phyloP scores from a whole-genome alignment of 306 rosid species.

The Inga oerstediana region DNA sequence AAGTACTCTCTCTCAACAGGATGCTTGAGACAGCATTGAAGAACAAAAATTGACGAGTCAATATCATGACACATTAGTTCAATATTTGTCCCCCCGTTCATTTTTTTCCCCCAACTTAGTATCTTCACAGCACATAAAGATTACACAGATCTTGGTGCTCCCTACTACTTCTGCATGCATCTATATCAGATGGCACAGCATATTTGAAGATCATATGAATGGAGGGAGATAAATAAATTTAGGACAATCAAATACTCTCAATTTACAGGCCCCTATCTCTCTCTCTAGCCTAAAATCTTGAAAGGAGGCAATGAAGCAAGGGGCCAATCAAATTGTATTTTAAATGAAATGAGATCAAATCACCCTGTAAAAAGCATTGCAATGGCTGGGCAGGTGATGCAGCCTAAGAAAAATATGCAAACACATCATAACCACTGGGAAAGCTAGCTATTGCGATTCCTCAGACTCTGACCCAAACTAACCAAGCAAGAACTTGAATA shows the following conservation, averaged over 20 bases:
- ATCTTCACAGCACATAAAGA: constrained; percentile 49
- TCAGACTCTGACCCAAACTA: constrained; percentile 38
- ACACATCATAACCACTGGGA: constrained; percentile 33
- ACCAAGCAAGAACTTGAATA: constrained; percentile 83
- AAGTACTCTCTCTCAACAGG: not conserved
- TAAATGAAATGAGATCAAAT: constrained; percentile 57
- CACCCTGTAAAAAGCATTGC: constrained; percentile 42
- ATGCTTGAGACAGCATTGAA: constrained; percentile 2
- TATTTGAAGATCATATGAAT: constrained; percentile 42
- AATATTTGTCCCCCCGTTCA: constrained; percentile 38
- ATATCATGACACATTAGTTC: constrained; percentile 41
- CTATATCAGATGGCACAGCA: constrained; percentile 52
- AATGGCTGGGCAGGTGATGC: constrained; percentile 34
- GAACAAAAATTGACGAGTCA: constrained; percentile 33
- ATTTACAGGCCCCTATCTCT: constrained; percentile 67
- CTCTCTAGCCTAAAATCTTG: constrained; percentile 70
- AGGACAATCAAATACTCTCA: constrained; percentile 49
- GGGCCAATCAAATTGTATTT: constrained; percentile 75
- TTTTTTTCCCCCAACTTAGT: constrained; percentile 2
- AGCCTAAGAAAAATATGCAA: constrained; percentile 30
- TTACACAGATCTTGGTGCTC: constrained; percentile 51
- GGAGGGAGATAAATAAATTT: constrained; percentile 58
- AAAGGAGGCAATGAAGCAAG: constrained; percentile 62
- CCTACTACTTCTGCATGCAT: constrained; percentile 43
- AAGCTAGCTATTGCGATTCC: constrained; percentile 34